phyloP scores from a whole-genome alignment of 129 eudicot species.

The Chrysanthemum makinoi region DNA sequence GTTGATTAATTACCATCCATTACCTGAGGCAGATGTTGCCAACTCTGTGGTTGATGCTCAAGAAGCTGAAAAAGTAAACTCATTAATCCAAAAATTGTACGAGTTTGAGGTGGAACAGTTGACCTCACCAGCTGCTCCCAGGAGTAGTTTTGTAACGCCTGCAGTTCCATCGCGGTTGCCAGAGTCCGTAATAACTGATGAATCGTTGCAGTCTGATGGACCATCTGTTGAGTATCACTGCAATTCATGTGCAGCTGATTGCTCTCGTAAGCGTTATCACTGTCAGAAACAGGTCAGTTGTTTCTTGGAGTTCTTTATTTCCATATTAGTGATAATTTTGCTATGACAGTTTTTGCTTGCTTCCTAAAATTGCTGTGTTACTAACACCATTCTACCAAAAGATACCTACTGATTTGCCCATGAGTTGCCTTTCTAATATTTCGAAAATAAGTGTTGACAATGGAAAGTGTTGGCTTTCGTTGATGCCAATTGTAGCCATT shows the following conservation, averaged over 20 bases:
- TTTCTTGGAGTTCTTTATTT: slow-evolving; percentile 21
- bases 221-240: slow-evolving; percentile 97
- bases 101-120: slow-evolving; percentile 70
- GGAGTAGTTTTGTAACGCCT: slow-evolving; percentile 42
- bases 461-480: not conserved
- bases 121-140: slow-evolving; percentile 40
- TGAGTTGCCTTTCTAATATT: not conserved
- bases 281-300: slow-evolving; percentile 94
- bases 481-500: not conserved
- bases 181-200: slow-evolving; percentile 72
- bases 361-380: not conserved
- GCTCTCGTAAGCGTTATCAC: slow-evolving; percentile 96
- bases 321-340: slow-evolving; percentile 1
- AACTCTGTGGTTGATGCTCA: slow-evolving; percentile 37
- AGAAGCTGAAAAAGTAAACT: slow-evolving; percentile 40
- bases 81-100: slow-evolving; percentile 61
- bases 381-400: not conserved
- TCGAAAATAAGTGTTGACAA: not conserved
- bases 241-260: slow-evolving; percentile 96
- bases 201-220: slow-evolving; percentile 70
- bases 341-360: too few species aligned
- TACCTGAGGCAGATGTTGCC: slow-evolving; percentile 44
- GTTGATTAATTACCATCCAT: slow-evolving; percentile 88
- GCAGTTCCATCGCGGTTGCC: slow-evolving; percentile 63
- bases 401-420: slow-evolving; percentile 1